Conservation (phyloP, 148 eudicot species). For the Camellia lanceoleosa region DNA sequence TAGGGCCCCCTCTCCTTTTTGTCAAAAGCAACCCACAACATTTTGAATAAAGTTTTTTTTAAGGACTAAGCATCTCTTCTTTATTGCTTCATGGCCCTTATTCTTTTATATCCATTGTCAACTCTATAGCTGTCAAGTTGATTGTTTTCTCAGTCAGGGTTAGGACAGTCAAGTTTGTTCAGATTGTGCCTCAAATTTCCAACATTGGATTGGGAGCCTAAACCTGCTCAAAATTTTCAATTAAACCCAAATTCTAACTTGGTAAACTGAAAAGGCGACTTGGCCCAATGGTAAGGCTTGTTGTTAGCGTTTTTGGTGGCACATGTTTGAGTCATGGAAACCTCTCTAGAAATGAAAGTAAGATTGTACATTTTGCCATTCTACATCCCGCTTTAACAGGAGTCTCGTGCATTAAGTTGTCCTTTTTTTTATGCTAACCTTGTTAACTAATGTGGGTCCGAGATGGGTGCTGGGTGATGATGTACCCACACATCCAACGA, state of each 20-base stretch:
- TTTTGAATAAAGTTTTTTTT: slow-evolving; percentile 30
- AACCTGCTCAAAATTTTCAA: background rate
- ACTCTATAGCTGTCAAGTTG: slow-evolving; percentile 31
- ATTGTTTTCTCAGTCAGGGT: slow-evolving; percentile 11
- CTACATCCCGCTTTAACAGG: no score
- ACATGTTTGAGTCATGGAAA: no score
- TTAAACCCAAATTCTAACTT: background rate
- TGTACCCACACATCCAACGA: no score
- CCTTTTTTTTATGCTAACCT: background rate
- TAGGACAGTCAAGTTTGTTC: slow-evolving; percentile 4
- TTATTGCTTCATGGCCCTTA: slow-evolving; percentile 31
- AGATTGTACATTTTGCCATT: no score
- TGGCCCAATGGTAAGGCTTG: no score
- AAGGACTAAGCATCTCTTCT: slow-evolving; percentile 36
- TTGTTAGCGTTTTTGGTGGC: no score
- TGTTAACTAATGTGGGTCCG: no score
- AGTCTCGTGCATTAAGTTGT: no score
- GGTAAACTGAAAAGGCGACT: no score
- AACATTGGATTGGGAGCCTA: background rate
- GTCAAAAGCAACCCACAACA: slow-evolving; percentile 27
- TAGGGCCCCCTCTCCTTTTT: slow-evolving; percentile 25
- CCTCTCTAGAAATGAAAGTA: no score
- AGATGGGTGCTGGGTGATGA: no score
- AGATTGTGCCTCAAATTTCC: background rate
- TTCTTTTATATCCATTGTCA: slow-evolving; percentile 29